phyloP scores from a whole-genome alignment of 1,284 basidiomycete species.

The Rhodotorula sp. region DNA sequence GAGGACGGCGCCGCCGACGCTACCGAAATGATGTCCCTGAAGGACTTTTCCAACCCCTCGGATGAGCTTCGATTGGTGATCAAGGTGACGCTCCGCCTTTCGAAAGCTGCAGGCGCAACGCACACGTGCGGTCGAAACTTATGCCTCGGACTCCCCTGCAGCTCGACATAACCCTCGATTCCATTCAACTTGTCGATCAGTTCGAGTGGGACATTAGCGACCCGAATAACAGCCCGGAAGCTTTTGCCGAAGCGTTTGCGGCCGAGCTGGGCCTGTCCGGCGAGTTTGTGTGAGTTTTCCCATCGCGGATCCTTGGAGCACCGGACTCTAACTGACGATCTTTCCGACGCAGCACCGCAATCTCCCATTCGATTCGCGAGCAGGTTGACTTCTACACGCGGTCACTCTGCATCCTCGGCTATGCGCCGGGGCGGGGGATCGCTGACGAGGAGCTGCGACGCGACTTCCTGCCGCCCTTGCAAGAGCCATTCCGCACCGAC shows the following conservation, averaged over 20 bases:
- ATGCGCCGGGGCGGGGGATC: slow-evolving; percentile 74
- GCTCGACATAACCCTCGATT: slow-evolving; percentile 94
- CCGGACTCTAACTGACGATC: not conserved
- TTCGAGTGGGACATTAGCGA: slow-evolving; percentile 97
- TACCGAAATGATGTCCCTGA: not conserved
- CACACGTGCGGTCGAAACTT: not conserved
- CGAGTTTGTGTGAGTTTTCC: slow-evolving; percentile 74
- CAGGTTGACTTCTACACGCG: slow-evolving; percentile 90
- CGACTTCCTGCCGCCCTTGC: slow-evolving; percentile 79
- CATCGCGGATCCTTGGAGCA: not conserved
- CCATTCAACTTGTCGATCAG: slow-evolving; percentile 90
- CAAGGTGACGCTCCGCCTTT: slow-evolving; percentile 61
- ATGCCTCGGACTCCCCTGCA: slow-evolving; percentile 47
- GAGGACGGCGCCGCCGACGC: not conserved
- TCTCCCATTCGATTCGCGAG: slow-evolving; percentile 93
- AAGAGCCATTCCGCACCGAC: slow-evolving; percentile 60
- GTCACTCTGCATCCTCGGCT: slow-evolving; percentile 85
- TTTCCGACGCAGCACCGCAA: slow-evolving; percentile 69
- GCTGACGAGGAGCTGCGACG: slow-evolving; percentile 88
- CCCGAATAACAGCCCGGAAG: slow-evolving; percentile 75
- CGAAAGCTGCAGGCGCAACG: too few species aligned
- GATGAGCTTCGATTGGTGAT: slow-evolving; percentile 88
- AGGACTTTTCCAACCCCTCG: not conserved
- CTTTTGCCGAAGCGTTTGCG: slow-evolving; percentile 84
- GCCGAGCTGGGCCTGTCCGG: slow-evolving; percentile 84